Evolutionary conservation across 2,329 filamentous ascomycete genomes (phyloP).

Genomic region (Cladosporium velox): DNA sequence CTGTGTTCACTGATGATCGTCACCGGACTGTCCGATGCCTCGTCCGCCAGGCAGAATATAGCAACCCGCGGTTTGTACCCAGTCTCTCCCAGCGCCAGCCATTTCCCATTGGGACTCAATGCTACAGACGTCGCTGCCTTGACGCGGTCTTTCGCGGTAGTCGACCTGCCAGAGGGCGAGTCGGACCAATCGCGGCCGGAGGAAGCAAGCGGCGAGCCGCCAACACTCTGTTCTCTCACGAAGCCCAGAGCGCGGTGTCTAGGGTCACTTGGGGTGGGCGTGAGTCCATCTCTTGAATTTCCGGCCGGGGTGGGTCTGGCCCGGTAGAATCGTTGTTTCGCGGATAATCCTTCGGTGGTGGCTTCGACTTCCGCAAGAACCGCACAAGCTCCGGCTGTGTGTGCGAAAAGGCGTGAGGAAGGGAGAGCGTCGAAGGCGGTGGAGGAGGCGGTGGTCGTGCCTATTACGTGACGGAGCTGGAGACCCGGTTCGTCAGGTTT

Average conservation of each 20-base stretch:
- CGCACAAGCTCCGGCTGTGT: conserved; percentile 90
- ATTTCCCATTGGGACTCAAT: conserved; percentile 82
- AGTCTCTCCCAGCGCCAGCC: conserved; percentile 89
- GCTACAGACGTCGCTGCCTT: conserved; percentile 92
- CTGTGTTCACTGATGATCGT: conserved; percentile 86
- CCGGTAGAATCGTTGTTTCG: conserved; percentile 84
- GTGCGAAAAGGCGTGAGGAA: conserved; percentile 72
- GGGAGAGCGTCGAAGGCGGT: conserved; percentile 83
- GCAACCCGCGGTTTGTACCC: conserved; percentile 90
- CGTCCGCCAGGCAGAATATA: conserved; percentile 77
- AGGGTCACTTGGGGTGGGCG: conserved; percentile 33
- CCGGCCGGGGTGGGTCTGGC: conserved; percentile 49
- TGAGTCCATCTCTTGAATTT: conserved; percentile 27
- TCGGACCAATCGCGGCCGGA: conserved; percentile 57
- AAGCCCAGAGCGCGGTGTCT: conserved; percentile 29
- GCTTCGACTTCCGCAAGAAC: conserved; percentile 77
- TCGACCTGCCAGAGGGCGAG: conserved; percentile 64
- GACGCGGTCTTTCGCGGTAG: conserved; percentile 87
- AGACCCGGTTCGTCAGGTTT: conserved; percentile 53
- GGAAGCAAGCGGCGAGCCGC: conserved; percentile 46
- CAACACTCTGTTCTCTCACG: conserved; percentile 45
- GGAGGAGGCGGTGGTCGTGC: conserved; percentile 81
- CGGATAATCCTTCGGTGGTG: conserved; percentile 52
- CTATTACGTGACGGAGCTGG: conserved; percentile 80
- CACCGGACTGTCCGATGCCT: conserved; percentile 77